Conservation (phyloP, 306 rosid species). For the Prunus kanzakura region DNA sequence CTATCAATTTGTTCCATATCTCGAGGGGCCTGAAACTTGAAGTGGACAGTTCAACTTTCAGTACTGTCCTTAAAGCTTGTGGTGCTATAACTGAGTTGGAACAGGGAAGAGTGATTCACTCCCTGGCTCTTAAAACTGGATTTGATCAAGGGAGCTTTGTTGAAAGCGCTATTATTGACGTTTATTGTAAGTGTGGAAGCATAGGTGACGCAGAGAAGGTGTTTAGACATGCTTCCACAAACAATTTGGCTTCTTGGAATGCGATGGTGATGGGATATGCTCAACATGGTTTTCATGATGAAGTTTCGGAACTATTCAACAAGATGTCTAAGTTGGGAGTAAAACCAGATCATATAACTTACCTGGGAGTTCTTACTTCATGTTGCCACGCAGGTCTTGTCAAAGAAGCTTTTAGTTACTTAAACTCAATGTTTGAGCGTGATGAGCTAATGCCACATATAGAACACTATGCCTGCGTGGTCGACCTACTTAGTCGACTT, state of each 20-base stretch:
- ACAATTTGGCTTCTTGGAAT: constrained; percentile 18
- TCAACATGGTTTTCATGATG: constrained; percentile 7
- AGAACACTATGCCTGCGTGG: constrained; percentile 18
- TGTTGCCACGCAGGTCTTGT: constrained; percentile 13
- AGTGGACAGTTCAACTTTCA: constrained; percentile 1
- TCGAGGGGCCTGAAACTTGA: constrained; percentile 4
- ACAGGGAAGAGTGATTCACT: background rate
- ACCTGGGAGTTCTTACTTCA: constrained; percentile 13
- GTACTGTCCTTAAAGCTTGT: constrained; percentile 14
- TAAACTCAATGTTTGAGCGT: constrained; percentile 13
- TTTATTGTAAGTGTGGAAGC: constrained; percentile 20
- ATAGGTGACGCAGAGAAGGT: constrained; percentile 14
- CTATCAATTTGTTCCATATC: constrained; percentile 9
- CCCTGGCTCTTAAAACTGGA: constrained; percentile 10
- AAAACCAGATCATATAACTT: constrained; percentile 14
- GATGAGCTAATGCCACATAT: constrained; percentile 1
- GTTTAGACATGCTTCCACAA: background rate
- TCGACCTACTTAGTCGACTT: constrained; percentile 9
- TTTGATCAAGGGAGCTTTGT: constrained; percentile 14
- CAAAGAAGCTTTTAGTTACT: constrained; percentile 7
- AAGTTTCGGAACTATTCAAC: background rate
- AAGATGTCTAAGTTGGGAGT: constrained; percentile 13
- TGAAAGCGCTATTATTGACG: constrained; percentile 13
- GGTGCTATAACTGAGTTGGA: constrained; percentile 12
- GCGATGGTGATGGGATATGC: constrained; percentile 18